Evolutionary conservation across 2,329 filamentous ascomycete genomes (phyloP).

Genomic region (Hypoxylon sp.): DNA sequence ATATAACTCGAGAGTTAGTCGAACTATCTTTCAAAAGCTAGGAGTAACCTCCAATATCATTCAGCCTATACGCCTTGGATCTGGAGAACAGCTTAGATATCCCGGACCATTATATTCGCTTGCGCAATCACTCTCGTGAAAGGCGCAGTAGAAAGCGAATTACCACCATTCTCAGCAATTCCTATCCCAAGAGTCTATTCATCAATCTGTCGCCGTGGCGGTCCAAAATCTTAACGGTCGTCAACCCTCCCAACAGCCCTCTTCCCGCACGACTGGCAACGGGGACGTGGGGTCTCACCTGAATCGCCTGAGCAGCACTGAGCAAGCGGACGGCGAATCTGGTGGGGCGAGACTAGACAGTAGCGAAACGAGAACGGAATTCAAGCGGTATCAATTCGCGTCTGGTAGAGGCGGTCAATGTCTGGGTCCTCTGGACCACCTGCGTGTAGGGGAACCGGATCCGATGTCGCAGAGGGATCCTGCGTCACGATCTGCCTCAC

Average conservation of each 20-base stretch:
- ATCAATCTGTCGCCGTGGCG: slow-evolving; percentile 56
- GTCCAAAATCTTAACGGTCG: slow-evolving; percentile 54
- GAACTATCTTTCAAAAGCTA: slow-evolving; percentile 23
- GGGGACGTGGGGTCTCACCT: slow-evolving; percentile 50
- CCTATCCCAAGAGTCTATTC: slow-evolving; percentile 24
- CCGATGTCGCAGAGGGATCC: slow-evolving; percentile 75
- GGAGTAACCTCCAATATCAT: slow-evolving; percentile 27
- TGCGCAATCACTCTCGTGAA: slow-evolving; percentile 30
- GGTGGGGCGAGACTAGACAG: slow-evolving; percentile 50
- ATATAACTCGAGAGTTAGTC: slow-evolving; percentile 37
- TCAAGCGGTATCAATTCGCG: slow-evolving; percentile 49
- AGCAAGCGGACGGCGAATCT: slow-evolving; percentile 47
- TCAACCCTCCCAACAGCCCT: slow-evolving; percentile 54
- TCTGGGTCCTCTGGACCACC: slow-evolving; percentile 66
- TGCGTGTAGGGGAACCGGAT: slow-evolving; percentile 70
- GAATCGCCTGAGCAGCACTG: slow-evolving; percentile 46
- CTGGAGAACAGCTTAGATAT: slow-evolving; percentile 30
- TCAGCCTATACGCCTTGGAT: slow-evolving; percentile 28
- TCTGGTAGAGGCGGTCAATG: slow-evolving; percentile 66
- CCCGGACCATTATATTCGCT: slow-evolving; percentile 22
- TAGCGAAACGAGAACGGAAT: slow-evolving; percentile 49
- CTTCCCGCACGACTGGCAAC: slow-evolving; percentile 50
- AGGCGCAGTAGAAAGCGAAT: slow-evolving; percentile 21
- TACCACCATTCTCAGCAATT: slow-evolving; percentile 22
- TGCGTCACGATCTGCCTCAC: slow-evolving; percentile 70